These are phyloP conservation scores for Fusarium nematophilum DNA, from an alignment of 2,329 filamentous ascomycete genomes.

Conservation along the genomic window DNA sequence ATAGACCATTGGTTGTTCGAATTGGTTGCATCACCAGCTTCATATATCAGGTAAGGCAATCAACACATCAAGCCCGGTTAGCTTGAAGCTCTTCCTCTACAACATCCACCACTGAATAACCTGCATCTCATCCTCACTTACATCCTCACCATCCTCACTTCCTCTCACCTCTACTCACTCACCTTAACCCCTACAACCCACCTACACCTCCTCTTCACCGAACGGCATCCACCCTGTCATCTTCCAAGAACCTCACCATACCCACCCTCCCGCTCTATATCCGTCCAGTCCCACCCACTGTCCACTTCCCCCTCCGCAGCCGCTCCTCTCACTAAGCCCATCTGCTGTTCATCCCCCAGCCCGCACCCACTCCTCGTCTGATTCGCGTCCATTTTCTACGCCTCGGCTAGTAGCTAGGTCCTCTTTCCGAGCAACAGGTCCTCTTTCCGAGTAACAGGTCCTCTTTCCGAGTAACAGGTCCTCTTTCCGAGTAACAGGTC, in stretches of 20 bases:
- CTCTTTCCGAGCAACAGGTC: too few species aligned
- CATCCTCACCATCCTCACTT: neutral
- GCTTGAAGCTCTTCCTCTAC: neutral
- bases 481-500: too few species aligned
- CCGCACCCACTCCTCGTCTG: slow-evolving; percentile 29
- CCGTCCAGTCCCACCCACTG: slow-evolving; percentile 6
- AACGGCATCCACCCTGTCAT: neutral
- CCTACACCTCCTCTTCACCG: neutral
- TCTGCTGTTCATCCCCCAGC: slow-evolving; percentile 27
- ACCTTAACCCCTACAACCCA: neutral
- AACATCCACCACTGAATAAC: neutral
- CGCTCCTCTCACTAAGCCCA: too few species aligned
- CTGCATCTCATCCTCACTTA: neutral
- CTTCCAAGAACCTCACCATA: slow-evolving; percentile 7
- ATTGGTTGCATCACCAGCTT: neutral
- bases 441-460: too few species aligned
- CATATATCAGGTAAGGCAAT: slow-evolving; percentile 1
- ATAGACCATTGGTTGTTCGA: neutral
- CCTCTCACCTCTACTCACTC: neutral
- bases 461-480: too few species aligned
- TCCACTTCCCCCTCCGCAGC: slow-evolving; percentile 6
- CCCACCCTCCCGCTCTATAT: slow-evolving; percentile 8
- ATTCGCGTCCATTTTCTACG: slow-evolving; percentile 5
- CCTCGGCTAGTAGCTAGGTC: too few species aligned
- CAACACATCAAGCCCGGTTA: too few species aligned